Percentiles rank a stretch among this genome's conserved stretches.
Conservation (phyloP, 2,329 filamentous ascomycete species). For the Hawksworthiomyces lignivorus region DNA sequence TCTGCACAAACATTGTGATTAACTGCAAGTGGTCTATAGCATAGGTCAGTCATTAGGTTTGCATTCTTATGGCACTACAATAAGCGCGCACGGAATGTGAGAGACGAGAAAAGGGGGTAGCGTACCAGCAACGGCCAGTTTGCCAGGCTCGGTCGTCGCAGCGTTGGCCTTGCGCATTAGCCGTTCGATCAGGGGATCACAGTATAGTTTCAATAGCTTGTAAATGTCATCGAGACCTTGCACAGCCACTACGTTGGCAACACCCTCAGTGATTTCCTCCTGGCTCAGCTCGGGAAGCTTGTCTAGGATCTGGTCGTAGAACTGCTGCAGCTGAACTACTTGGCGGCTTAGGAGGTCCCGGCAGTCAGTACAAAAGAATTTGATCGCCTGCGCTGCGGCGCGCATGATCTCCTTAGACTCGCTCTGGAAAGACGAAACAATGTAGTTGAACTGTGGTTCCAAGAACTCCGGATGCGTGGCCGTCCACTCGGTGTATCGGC, state of each 20-base stretch:
- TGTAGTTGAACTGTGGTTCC: slow-evolving; percentile 89
- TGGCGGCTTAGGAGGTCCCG: slow-evolving; percentile 76
- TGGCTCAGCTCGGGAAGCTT: slow-evolving; percentile 79
- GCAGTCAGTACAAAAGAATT: slow-evolving; percentile 96
- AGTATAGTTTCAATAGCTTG: slow-evolving; percentile 81
- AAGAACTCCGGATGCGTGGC: slow-evolving; percentile 87
- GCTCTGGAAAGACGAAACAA: slow-evolving; percentile 85
- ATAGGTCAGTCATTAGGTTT: slow-evolving; percentile 17
- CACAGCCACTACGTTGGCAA: slow-evolving; percentile 82
- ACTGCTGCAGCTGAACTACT: slow-evolving; percentile 78
- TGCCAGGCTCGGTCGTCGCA: slow-evolving; percentile 73
- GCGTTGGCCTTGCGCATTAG: slow-evolving; percentile 82
- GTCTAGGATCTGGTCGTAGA: slow-evolving; percentile 86
- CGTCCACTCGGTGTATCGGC: slow-evolving; percentile 97
- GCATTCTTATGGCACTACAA: not conserved
- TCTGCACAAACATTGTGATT: slow-evolving; percentile 82
- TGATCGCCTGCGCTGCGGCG: slow-evolving; percentile 87
- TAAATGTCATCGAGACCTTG: slow-evolving; percentile 77
- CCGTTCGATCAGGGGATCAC: slow-evolving; percentile 78
- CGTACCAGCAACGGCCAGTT: slow-evolving; percentile 76
- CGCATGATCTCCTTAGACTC: slow-evolving; percentile 84
- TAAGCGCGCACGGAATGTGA: not conserved
- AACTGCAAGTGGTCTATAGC: slow-evolving; percentile 77
- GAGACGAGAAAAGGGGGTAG: not conserved
- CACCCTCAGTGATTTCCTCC: slow-evolving; percentile 93